Base-by-base conservation (phyloP, 139 green algal species). In the Coccomyxa sp. region DNA sequence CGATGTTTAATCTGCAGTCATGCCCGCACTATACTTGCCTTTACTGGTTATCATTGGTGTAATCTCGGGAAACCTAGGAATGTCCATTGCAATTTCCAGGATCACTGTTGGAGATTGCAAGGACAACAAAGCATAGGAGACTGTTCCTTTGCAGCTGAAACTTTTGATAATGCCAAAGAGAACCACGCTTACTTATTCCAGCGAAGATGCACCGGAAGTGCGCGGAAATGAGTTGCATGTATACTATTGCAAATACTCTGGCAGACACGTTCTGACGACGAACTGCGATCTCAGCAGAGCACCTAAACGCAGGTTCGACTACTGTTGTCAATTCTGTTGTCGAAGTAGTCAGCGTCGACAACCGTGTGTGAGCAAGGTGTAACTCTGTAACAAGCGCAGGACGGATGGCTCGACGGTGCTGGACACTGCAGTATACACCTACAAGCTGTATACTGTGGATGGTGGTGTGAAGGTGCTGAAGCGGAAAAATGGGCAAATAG, bases 221-320 rank as follows among this genome's bases (percentile, higher is more conserved):
- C 27, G 58, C 28, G 77, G 67, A 14, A 75, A 86, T 10, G 79
- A 87, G 38, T 60, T 90, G 0, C 77, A 90, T 45, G 91, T 94
- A 0, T 97, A 97, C 81, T 96, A 97, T 86, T 97, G 94, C 88
- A 95, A 95, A 79, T 84, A 93, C 87, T 95, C 91, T 66, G 93
- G 94, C 51, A 90, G 92, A 58, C 92, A 95, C 79, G 94, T 92
- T 1, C 90, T 97, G 79, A 97, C 90, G 4, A 96, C 92, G 89
- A 91, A 96, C 83, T 90, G 86, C 76, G 91, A 97, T 87, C 90
- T 97, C 17, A 86, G 89, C 51, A 91, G 83, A 30, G 87, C 94
- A 67, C 94, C 94, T 0, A 83, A 88, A 15, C 84, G 94, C 15
- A 79, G 63, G 63, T 71, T 1, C 4, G 1, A 28, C 18, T 25